Evolutionary conservation across 2,329 filamentous ascomycete genomes (phyloP).

Genomic region (Cladosporium sp.): DNA sequence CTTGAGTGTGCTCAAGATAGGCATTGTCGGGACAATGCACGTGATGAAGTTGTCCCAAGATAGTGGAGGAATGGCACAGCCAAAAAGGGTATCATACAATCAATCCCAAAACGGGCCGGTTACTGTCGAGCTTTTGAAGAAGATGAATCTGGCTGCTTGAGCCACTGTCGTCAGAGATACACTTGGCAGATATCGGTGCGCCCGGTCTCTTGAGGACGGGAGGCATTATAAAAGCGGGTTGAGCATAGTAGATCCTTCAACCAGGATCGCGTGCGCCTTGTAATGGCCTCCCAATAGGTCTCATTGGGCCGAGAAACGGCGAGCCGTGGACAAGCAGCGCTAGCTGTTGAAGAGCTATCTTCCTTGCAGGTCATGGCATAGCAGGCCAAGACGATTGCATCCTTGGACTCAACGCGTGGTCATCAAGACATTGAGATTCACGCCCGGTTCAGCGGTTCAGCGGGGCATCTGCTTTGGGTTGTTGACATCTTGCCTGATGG

Average conservation of each 20-base stretch:
- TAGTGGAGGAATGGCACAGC: slow-evolving; percentile 5
- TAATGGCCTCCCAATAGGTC: not conserved
- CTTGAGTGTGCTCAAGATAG: slow-evolving; percentile 6
- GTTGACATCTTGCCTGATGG: not conserved
- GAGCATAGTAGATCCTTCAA: slow-evolving; percentile 2
- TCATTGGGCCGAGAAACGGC: not conserved
- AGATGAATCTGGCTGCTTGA: not conserved
- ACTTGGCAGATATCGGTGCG: slow-evolving; percentile 16
- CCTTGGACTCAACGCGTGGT: not conserved
- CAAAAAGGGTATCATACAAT: slow-evolving; percentile 7
- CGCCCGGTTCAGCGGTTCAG: not conserved
- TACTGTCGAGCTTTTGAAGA: not conserved
- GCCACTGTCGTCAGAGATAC: slow-evolving; percentile 13
- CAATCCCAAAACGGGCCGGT: not conserved
- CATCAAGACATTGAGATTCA: not conserved
- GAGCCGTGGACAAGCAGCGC: slow-evolving; percentile 8
- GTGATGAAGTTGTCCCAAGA: not conserved
- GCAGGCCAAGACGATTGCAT: slow-evolving; percentile 12
- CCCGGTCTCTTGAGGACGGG: not conserved
- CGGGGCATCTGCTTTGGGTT: not conserved
- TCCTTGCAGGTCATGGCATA: slow-evolving; percentile 11
- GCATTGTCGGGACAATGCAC: not conserved
- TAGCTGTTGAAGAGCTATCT: not conserved
- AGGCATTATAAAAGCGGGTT: slow-evolving; percentile 5
- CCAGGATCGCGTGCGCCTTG: slow-evolving; percentile 5